Base-by-base conservation (phyloP, 2,329 filamentous ascomycete species). In the Moelleriella libera region DNA sequence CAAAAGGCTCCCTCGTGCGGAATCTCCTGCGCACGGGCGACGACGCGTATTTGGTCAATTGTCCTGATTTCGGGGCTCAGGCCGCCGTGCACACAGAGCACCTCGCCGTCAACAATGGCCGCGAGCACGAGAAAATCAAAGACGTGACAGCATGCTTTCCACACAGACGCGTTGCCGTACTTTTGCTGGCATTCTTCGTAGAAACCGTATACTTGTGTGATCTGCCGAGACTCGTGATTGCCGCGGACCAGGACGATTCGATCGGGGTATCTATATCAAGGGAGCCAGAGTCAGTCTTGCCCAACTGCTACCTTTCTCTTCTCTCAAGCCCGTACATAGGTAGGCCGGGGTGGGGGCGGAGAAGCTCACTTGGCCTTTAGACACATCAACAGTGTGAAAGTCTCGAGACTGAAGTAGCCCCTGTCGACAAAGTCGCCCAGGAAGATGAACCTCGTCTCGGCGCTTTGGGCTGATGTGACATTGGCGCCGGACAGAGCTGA, bases 81-180 rank as follows among this genome's bases (percentile, higher is more conserved):
- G 39, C 86, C 92, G 58, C 92, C 92, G 65, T 98, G 92, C 32
- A 98, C 92, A 63, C 92, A 98, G 60, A 98, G 94, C 51, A 98
- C 94, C 61, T 96, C 88, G 58, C 96, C 86, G 61, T 98, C 94
- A 58, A 98, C 95, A 54, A 98, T 94, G 52, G 95, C 94, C 48
- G 88, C 92, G 28, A 98, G 75, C 2, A 94, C 95, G 31, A 98
- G 78, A 65, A 95, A 98, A 65, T 98, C 92, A 64, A 98, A 98
- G 68, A 98, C 95, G 63, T 98, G 92, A 53, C 92, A 98, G 66
- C 96, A 98, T 50, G 95, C 92, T 66, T 98, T 94, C 92, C 92
- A 98, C n/a, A 98, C 92, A 45, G 94, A 96, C 10, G 92, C 88
- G 61, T 96, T 97, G 60, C 92, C 92, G 63, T 98, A 98, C 67